These are phyloP conservation scores for Dysphania ambrosioides DNA, from an alignment of 148 eudicot species.

Conservation along the genomic window DNA sequence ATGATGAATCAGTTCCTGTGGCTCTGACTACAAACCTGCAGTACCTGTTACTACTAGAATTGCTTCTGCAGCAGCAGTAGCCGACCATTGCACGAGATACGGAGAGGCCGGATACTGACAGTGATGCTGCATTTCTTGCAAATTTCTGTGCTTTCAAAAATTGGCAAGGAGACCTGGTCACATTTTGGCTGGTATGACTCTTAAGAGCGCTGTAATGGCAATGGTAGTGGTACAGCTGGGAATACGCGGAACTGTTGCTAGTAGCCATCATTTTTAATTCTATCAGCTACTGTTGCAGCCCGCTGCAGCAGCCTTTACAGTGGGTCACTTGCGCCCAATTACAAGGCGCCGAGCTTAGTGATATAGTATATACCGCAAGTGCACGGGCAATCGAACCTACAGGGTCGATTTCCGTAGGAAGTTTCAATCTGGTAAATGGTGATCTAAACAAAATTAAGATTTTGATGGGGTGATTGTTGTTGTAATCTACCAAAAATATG, in stretches of 20 bases:
- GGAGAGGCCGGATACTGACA: background rate
- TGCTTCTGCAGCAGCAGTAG: constrained; percentile 1
- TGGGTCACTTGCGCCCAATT: background rate
- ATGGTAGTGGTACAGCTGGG: background rate
- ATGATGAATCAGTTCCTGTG: constrained; percentile 5
- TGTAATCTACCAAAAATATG: background rate
- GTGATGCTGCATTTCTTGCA: background rate
- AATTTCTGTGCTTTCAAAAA: background rate
- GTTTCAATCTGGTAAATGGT: background rate
- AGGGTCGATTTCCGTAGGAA: background rate
- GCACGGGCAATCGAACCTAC: background rate
- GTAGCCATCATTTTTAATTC: background rate
- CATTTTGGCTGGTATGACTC: background rate
- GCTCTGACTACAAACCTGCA: constrained; percentile 9
- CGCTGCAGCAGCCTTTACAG: background rate
- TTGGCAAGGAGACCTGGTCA: background rate
- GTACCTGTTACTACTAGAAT: background rate
- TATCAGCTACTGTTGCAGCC: background rate
- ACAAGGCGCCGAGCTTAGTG: background rate
- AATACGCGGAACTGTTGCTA: background rate
- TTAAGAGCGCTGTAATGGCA: background rate
- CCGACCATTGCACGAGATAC: background rate
- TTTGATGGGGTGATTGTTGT: no score
- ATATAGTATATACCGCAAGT: background rate
- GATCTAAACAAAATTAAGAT: background rate